Conservation (phyloP, 78 protist genomes). For the Dictyostelium firmibasis region DNA sequence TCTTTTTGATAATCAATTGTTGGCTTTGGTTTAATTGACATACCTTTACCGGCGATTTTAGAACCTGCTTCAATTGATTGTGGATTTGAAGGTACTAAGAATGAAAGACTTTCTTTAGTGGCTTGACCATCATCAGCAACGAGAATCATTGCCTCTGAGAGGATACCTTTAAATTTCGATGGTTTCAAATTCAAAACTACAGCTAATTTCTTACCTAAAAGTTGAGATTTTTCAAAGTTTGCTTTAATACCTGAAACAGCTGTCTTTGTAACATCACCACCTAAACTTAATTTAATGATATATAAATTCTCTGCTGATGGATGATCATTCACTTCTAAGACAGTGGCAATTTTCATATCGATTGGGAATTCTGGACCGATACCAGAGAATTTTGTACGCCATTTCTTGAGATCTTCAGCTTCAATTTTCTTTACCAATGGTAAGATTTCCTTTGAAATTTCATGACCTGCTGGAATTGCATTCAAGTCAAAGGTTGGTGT, state of each 20-base stretch:
- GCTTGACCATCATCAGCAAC: conserved; percentile 73
- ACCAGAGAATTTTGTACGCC: conserved; percentile 42
- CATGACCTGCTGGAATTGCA: conserved; percentile 60
- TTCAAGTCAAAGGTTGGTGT: conserved; percentile 7
- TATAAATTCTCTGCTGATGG: conserved; percentile 75
- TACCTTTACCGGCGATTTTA: conserved; percentile 33
- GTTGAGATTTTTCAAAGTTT: conserved; percentile 30
- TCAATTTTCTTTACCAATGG: conserved; percentile 38
- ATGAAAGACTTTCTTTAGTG: conserved; percentile 13
- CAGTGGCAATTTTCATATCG: conserved; percentile 75
- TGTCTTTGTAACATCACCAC: conserved; percentile 20
- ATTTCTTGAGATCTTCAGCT: conserved; percentile 19
- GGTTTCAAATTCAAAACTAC: conserved; percentile 80
- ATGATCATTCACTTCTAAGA: conserved; percentile 33
- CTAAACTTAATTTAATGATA: conserved; percentile 72
- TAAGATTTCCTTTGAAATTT: conserved; percentile 3
- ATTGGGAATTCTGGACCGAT: conserved; percentile 62
- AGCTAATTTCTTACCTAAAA: conserved; percentile 4
- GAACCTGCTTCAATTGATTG: background rate
- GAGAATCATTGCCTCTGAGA: conserved; percentile 81
- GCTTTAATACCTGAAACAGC: conserved; percentile 72
- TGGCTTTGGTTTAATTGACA: conserved; percentile 36
- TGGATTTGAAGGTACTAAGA: background rate
- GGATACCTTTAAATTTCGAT: conserved; percentile 83
- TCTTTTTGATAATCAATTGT: conserved; percentile 58